Evolutionary conservation across 352 stramenopile genomes (phyloP), one percentile per base, ranked within the genome.

Genomic region (Phytophthora fragariaefolia): DNA sequence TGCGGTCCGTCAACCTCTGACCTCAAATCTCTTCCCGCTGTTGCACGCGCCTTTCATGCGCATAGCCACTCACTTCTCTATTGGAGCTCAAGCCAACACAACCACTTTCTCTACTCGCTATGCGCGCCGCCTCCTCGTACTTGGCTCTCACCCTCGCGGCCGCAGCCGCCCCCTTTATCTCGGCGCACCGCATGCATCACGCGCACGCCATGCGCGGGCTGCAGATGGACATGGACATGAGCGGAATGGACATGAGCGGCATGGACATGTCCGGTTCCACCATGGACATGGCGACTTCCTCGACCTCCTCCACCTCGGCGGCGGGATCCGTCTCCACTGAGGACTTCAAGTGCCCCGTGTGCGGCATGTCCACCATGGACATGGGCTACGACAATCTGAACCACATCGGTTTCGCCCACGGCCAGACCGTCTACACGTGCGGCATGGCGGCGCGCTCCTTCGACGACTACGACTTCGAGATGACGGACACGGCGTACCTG

Each of bases 391-490:
- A 88, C 60, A 85, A 89, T 63, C 54, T 69, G 18, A 92, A 87
- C 65, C 87, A 89, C 51, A 75, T 93, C 27, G 66, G 75, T 46
- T 77, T 91, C 15, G 55, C 58, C 15, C 69, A 91, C 58, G 83
- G 82, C 51, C 87, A 95, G 72, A 75, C 66, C 26, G 64, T 93
- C 51, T 92, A 89, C 73, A 82, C 87, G 34, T 95, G 87, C 68
- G 82, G 84, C 49, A 95, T 95, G 87, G 79, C 69, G n/a, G 54
- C 81, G 17, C 69, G 74, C 23, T 66, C 51, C 34, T 85, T 83
- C 58, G 56, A 77, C n/a, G 77, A 80, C 67, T 86, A 88, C 66
- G 62, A 63, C 47, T 85, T 83, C 53, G 52, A 81, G 18, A 72
- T 85, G 55, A 91, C 86, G 6, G 84, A 93, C 66, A 82, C 82